phyloP scores from a whole-genome alignment of 192 early-diverging fungal species.

The Paraglomus occultum region DNA sequence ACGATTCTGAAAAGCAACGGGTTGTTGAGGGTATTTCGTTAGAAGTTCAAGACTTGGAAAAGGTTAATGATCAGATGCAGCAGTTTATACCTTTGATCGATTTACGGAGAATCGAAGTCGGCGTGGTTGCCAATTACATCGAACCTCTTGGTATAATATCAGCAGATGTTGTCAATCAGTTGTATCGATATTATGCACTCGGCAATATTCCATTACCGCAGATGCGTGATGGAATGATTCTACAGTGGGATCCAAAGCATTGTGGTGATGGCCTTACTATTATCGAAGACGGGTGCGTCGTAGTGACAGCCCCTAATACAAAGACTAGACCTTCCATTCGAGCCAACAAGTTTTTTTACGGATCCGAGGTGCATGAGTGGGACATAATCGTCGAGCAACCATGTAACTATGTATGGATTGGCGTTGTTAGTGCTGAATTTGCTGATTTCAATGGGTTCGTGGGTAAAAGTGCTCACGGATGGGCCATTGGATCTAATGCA shows the following conservation, averaged over 20 bases:
- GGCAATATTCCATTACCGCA: too few species aligned
- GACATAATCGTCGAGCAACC: background rate
- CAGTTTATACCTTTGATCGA: background rate
- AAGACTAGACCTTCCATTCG: too few species aligned
- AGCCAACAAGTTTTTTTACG: too few species aligned
- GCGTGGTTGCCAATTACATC: background rate
- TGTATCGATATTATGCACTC: background rate
- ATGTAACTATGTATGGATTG: background rate
- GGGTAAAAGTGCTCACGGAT: background rate
- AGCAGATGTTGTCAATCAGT: background rate
- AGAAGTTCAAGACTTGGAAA: too few species aligned
- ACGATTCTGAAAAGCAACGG: too few species aligned
- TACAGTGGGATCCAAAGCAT: background rate
- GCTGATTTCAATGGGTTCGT: background rate
- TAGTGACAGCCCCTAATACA: too few species aligned
- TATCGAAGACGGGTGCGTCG: too few species aligned
- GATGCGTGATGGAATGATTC: too few species aligned
- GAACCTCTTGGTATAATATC: background rate
- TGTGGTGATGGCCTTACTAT: background rate
- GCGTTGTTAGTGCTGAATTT: background rate
- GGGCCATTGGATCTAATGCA: slow-evolving; percentile 1
- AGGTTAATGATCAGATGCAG: too few species aligned
- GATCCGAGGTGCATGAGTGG: background rate
- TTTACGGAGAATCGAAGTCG: background rate
- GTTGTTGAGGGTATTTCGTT: too few species aligned